Base-by-base conservation (phyloP, 352 stramenopile genomes). In the Lagenidium giganteum region DNA sequence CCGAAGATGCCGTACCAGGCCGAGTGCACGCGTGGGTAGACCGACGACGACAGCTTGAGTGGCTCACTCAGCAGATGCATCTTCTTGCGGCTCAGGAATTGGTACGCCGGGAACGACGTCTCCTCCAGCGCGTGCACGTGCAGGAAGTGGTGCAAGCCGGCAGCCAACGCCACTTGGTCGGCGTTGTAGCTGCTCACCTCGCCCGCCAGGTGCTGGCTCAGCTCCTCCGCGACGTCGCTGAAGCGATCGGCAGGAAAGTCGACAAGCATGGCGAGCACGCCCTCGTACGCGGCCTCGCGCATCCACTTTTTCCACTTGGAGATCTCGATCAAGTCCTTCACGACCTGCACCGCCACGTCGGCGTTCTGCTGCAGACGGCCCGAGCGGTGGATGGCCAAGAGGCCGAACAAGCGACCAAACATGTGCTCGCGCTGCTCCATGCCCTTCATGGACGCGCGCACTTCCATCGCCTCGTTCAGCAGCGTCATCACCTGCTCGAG, bases 361-460 rank as follows among this genome's bases (percentile, higher is more conserved):
- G 50, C 64, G 31, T 65, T 55, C 3, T 11, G 11, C 0, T 24
- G 18, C 23, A 96, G 52, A 5, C 83, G 65, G 9, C 74, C 78
- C 7, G 77, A 93, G 41, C 81, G 77, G 33, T 88, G 68, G 42
- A 97, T 42, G 16, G 85, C 82, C 37, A 95, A 64, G 42, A 95
- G 62, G 5, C 85, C 87, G 42, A 96, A 95, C 17, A 96, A 63
- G 14, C 84, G 83, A 14, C 88, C 88, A 51, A 97, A 94, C 73
- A 95, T 83, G 67, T 93, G 76, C 47, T 97, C 88, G 40, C 88
- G 74, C 66, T 97, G 85, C 52, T 97, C 88, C 75, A 93, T 91
- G 44, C 81, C 80, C 54, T 95, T 96, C 79, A 96, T 93, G 45
- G 66, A 81, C 36, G 61, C 67, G 34, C 75, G 73, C 23, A 90